A percentile compares a stretch with the other conserved stretches of the same genome.
Conservation (phyloP, 805 yeast genomes). For the Candida corydali region DNA sequence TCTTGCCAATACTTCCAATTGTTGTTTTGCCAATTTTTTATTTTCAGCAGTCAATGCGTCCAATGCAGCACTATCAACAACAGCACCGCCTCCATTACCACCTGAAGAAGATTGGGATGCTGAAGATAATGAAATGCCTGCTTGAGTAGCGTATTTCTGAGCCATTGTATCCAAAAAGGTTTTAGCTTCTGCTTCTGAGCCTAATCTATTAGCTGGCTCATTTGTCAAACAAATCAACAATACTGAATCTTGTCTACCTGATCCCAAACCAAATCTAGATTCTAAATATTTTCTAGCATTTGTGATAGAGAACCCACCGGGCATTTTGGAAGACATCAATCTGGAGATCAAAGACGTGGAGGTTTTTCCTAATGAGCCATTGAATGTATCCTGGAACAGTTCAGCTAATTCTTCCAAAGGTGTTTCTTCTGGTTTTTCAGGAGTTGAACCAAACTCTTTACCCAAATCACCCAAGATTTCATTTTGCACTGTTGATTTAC, state of each 20-base stretch:
- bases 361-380: slow-evolving; percentile 90
- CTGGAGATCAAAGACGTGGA: slow-evolving; percentile 85
- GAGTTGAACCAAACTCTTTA: slow-evolving; percentile 96
- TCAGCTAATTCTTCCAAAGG: slow-evolving; percentile 96
- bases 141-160: slow-evolving; percentile 77
- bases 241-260: slow-evolving; percentile 93
- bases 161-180: slow-evolving; percentile 78
- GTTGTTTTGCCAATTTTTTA: slow-evolving; percentile 68
- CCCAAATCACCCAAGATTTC: slow-evolving; percentile 98
- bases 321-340: slow-evolving; percentile 95
- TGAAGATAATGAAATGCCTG: slow-evolving; percentile 72
- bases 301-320: slow-evolving; percentile 97
- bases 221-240: slow-evolving; percentile 76
- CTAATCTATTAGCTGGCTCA: slow-evolving; percentile 90
- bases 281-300: slow-evolving; percentile 89
- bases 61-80: slow-evolving; percentile 91
- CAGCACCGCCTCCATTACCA: slow-evolving; percentile 74
- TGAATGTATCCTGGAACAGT: slow-evolving; percentile 85
- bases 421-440: slow-evolving; percentile 98
- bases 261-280: slow-evolving; percentile 85
- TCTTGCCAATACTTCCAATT: slow-evolving; percentile 86
- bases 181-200: slow-evolving; percentile 84
- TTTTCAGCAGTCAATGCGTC: slow-evolving; percentile 75
- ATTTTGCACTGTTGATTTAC: slow-evolving; percentile 97
- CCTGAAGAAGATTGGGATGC: slow-evolving; percentile 54